A percentile compares a stretch with the other conserved stretches of the same genome.
These are phyloP conservation scores for Pseudogymnoascus sp. DNA, from an alignment of 2,329 filamentous ascomycete species.

Conservation along the genomic window DNA sequence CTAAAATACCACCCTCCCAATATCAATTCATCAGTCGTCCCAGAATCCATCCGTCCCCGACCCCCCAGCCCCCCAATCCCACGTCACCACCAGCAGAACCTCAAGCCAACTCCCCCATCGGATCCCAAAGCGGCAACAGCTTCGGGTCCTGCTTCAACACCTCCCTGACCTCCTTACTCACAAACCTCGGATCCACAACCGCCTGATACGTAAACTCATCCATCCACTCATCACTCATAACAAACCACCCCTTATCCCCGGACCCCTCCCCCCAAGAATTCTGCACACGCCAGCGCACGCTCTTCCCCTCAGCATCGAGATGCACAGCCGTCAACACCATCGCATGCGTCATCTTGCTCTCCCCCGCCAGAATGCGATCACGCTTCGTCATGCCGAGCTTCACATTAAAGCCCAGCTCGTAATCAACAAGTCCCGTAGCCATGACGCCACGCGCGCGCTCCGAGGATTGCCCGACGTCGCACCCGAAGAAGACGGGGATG, in stretches of 20 bases:
- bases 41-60: neutral
- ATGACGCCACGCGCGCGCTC: constrained; percentile 66
- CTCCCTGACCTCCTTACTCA: constrained; percentile 59
- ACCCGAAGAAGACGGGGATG: constrained; percentile 81
- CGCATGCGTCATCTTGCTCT: constrained; percentile 82
- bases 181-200: constrained; percentile 68
- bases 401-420: constrained; percentile 77
- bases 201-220: constrained; percentile 80
- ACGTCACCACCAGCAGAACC: neutral
- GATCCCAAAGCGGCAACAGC: constrained; percentile 72
- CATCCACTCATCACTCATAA: constrained; percentile 80
- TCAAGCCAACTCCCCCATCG: constrained; percentile 67
- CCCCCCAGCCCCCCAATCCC: neutral
- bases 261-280: constrained; percentile 71
- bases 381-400: constrained; percentile 69
- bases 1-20: too few species aligned
- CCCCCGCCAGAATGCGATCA: constrained; percentile 64
- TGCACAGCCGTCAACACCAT: constrained; percentile 90
- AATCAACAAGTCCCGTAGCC: constrained; percentile 72
- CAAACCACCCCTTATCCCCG: constrained; percentile 78
- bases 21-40: neutral
- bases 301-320: constrained; percentile 57
- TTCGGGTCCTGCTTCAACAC: constrained; percentile 65
- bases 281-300: constrained; percentile 77
- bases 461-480: constrained; percentile 78